A percentile compares a stretch with the other conserved stretches of the same genome.
These are phyloP conservation scores for Diaporthe sp. DNA, from an alignment of 2,329 filamentous ascomycete species.

Conservation along the genomic window DNA sequence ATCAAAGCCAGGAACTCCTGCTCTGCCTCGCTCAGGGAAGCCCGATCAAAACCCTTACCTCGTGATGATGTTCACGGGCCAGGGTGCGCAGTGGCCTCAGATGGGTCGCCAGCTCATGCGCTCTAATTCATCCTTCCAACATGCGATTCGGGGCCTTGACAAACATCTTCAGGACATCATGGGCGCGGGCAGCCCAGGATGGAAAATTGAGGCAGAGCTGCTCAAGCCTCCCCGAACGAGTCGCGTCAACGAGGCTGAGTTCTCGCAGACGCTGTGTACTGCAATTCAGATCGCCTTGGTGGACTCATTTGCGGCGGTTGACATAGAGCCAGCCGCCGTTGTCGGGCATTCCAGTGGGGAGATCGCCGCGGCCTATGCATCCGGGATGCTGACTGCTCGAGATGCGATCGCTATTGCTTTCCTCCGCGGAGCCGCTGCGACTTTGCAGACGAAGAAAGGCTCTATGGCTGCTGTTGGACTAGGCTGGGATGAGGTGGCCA, in stretches of 20 bases:
- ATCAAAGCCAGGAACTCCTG: not conserved
- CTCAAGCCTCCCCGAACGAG: not conserved
- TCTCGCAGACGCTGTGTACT: not conserved
- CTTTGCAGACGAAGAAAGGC: too few relatives aligned
- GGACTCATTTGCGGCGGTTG: not conserved
- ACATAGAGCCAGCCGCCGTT: not conserved
- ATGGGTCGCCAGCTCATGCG: conserved; percentile 4
- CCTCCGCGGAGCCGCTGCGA: too few relatives aligned
- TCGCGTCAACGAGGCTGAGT: not conserved
- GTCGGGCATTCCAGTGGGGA: conserved; percentile 47
- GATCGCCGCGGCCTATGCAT: conserved; percentile 34
- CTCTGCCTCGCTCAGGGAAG: not conserved
- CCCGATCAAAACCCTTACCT: not conserved
- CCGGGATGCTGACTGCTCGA: not conserved
- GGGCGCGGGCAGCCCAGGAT: not conserved
- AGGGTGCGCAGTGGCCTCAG: not conserved
- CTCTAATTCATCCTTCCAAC: not conserved
- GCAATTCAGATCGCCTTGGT: not conserved
- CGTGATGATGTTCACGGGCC: not conserved
- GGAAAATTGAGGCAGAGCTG: not conserved
- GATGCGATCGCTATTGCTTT: too few relatives aligned
- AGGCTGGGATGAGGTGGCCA: too few relatives aligned
- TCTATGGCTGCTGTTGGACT: too few relatives aligned
- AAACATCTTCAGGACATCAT: conserved; percentile 44
- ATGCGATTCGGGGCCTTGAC: conserved; percentile 40